phyloP scores from a whole-genome alignment of 2,329 filamentous ascomycete species.

The Rhinocladiella mackenziei region DNA sequence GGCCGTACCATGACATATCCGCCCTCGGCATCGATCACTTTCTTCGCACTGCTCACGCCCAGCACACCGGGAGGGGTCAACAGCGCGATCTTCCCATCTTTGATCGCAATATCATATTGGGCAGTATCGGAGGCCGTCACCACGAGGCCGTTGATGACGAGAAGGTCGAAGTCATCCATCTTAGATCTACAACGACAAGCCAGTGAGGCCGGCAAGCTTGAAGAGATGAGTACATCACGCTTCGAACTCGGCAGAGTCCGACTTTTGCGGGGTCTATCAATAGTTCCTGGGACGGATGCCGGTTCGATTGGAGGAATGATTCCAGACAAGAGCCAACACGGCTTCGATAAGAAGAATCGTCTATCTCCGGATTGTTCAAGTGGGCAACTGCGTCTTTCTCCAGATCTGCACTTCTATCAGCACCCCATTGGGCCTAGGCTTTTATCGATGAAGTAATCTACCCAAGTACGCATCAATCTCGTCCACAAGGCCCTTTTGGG shows the following conservation, averaged over 20 bases:
- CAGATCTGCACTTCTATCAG: not conserved
- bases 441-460: conserved; percentile 17
- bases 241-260: not conserved
- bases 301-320: too few relatives aligned
- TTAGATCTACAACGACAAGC: not conserved
- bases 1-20: conserved; percentile 39
- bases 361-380: too few relatives aligned
- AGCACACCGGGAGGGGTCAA: conserved; percentile 40
- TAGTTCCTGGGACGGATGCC: too few relatives aligned
- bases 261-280: too few relatives aligned
- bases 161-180: conserved; percentile 37
- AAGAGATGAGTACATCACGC: conserved; percentile 7
- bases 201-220: conserved; percentile 3
- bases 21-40: conserved; percentile 43
- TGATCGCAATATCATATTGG: conserved; percentile 42
- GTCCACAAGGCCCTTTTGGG: conserved; percentile 6
- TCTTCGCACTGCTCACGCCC: conserved; percentile 29
- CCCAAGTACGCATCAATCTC: conserved; percentile 21
- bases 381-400: not conserved
- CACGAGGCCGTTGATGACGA: conserved; percentile 44
- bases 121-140: conserved; percentile 44
- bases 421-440: not conserved
- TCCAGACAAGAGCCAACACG: too few relatives aligned
- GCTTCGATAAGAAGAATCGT: too few relatives aligned
- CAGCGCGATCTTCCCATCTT: conserved; percentile 42